Base-by-base conservation (phyloP, 2,329 filamentous ascomycete species). In the Fusarium azukiicola region DNA sequence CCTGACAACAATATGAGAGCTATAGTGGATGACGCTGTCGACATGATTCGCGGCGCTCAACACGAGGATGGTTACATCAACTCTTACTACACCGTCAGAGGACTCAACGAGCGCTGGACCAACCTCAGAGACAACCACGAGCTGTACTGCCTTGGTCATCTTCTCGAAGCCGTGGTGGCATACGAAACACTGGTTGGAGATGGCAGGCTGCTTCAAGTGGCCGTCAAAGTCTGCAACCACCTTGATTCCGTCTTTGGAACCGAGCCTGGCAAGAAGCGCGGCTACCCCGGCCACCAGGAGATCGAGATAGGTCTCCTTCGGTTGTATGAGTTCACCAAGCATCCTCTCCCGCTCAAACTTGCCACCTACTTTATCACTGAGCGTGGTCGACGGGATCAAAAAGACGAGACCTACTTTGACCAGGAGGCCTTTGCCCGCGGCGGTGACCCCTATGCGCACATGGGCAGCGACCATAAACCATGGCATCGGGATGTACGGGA, bases 201-300 rank as follows among this genome's bases (percentile, higher is more conserved):
- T n/a, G 50, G 61, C 19, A 38, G 61, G 12, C 61, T 64, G 1
- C 61, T 64, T 21, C 6, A 64, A 46, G 61, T 64, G 4, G 61
- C 61, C 13, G 44, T 32, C 16, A 46, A 64, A 40, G 61, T 64
- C 40, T 64, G 61, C 61, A 46, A 32, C 16, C 61, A 64, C 40
- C 40, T 64, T 16, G 61, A 64, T 64, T 64, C 40, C 6, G 6
- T 69, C 27, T 72, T 72, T 16, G 71, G 71, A 7, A n/a, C 42
- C 7, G 71, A 61, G 13, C 17, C 49, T 6, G 63, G 50, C 7
- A 68, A 72, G n/a, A 72, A 61, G 12, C 63, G 40, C 19, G 71
- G 64, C 7, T 72, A 72, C 40, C 71, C 71, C 16, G 71, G 71
- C 40, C 71, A 72, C 19, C 63, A 68, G 49, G 71, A 72, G 16